These are phyloP conservation scores for Xerophyta viscosa DNA, from an alignment of 106 monocot genomes.

Conservation along the genomic window DNA sequence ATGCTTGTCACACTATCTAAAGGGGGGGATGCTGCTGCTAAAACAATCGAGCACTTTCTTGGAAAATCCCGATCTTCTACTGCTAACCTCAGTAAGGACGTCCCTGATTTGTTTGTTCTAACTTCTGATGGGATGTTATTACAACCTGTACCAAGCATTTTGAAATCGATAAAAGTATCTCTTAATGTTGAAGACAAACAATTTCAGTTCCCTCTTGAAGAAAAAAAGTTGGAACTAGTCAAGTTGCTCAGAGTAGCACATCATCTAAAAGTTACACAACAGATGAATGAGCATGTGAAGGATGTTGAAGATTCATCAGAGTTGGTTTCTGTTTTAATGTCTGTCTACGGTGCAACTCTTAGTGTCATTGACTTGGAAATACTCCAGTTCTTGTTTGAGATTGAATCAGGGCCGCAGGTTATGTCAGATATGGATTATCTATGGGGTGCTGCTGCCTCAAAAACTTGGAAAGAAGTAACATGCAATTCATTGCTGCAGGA, in stretches of 20 bases:
- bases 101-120: conserved; percentile 26
- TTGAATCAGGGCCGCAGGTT: conserved; percentile 40
- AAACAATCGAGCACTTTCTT: conserved; percentile 63
- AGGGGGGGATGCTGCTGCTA: conserved; percentile 26
- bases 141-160: conserved; percentile 68
- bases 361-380: conserved; percentile 65
- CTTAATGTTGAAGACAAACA: not conserved
- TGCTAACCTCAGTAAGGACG: conserved; percentile 19
- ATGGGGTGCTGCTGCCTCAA: conserved; percentile 63
- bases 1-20: conserved; percentile 48
- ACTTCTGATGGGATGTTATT: conserved; percentile 31
- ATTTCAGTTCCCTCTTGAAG: conserved; percentile 7
- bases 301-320: conserved; percentile 38
- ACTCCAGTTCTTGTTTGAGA: conserved; percentile 62
- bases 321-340: conserved; percentile 70
- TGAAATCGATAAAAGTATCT: conserved; percentile 37
- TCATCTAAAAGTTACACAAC: conserved; percentile 27
- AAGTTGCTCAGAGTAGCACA: conserved; percentile 76
- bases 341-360: conserved; percentile 67
- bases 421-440: conserved; percentile 70
- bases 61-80: conserved; percentile 73
- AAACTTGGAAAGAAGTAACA: conserved; percentile 47
- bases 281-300: conserved; percentile 2
- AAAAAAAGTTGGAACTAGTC: conserved; percentile 61
- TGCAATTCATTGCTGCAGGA: conserved; percentile 12